phyloP scores from a whole-genome alignment of 2,329 filamentous ascomycete genomes.

The Neonectria sp. region DNA sequence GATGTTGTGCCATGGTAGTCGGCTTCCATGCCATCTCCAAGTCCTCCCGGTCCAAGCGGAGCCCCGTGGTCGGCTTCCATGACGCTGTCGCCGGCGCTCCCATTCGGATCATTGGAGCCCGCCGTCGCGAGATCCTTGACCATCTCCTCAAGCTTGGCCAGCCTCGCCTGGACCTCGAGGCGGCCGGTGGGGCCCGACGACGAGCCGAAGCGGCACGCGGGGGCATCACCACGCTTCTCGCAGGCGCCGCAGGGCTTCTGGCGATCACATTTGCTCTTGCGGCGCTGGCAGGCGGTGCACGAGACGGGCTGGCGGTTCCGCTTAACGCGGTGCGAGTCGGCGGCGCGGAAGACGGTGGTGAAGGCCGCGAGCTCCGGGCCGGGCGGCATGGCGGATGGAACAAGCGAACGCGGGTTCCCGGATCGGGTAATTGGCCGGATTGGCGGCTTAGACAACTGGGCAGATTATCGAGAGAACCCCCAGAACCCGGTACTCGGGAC shows the following conservation, averaged over 20 bases:
- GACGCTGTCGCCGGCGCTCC: constrained; percentile 41
- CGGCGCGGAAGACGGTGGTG: constrained; percentile 56
- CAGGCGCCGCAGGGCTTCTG: constrained; percentile 59
- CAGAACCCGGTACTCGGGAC: background rate
- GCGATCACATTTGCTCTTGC: constrained; percentile 61
- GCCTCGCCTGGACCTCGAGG: constrained; percentile 57
- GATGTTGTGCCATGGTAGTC: constrained; percentile 57
- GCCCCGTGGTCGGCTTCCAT: constrained; percentile 35
- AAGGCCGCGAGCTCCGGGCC: constrained; percentile 40
- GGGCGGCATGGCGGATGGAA: constrained; percentile 41
- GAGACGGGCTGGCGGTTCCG: constrained; percentile 60
- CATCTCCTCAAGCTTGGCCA: constrained; percentile 59
- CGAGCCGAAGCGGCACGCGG: constrained; percentile 52
- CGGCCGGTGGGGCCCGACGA: constrained; percentile 32
- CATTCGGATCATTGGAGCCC: constrained; percentile 20
- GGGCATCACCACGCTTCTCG: constrained; percentile 54
- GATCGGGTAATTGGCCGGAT: constrained; percentile 4
- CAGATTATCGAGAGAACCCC: background rate
- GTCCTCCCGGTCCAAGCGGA: background rate
- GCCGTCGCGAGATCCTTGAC: constrained; percentile 54
- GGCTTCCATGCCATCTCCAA: constrained; percentile 32
- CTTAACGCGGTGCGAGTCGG: constrained; percentile 52
- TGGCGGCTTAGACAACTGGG: background rate
- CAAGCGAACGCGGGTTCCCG: constrained; percentile 4
- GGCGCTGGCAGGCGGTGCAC: constrained; percentile 58